Percentiles rank a stretch among this genome's conserved stretches.
Evolutionary conservation across 192 early-diverging fungal species (phyloP).

Genomic region (Phycomyces nitens): DNA sequence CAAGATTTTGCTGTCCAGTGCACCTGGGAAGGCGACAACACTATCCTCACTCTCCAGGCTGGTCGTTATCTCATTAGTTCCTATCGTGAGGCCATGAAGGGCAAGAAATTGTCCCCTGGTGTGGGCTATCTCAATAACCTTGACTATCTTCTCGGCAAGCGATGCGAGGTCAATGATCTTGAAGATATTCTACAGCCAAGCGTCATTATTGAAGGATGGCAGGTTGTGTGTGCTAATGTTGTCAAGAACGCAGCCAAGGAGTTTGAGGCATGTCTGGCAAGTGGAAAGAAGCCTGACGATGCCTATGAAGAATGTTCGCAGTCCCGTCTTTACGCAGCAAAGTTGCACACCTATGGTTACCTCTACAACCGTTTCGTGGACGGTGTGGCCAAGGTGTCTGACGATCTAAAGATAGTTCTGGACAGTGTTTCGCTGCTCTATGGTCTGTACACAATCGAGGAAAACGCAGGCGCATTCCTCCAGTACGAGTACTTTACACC

Average conservation of each 20-base stretch:
- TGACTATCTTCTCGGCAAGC: slow-evolving; percentile 40
- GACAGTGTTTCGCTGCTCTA: slow-evolving; percentile 74
- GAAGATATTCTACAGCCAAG: slow-evolving; percentile 54
- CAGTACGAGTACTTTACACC: slow-evolving; percentile 80
- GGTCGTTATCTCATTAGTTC: slow-evolving; percentile 81
- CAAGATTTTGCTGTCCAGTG: slow-evolving; percentile 88
- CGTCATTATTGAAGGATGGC: slow-evolving; percentile 74
- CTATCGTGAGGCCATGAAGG: slow-evolving; percentile 64
- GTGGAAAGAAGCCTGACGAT: slow-evolving; percentile 69
- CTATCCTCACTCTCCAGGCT: slow-evolving; percentile 85
- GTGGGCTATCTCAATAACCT: slow-evolving; percentile 72
- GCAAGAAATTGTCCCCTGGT: slow-evolving; percentile 75
- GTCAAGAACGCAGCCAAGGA: slow-evolving; percentile 78
- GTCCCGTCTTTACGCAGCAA: slow-evolving; percentile 75
- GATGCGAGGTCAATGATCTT: slow-evolving; percentile 47
- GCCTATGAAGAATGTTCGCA: slow-evolving; percentile 90
- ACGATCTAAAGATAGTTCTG: slow-evolving; percentile 58
- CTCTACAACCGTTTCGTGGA: slow-evolving; percentile 82
- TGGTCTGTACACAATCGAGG: slow-evolving; percentile 76
- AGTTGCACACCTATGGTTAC: slow-evolving; percentile 83
- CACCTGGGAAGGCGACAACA: slow-evolving; percentile 91
- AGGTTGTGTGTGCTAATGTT: slow-evolving; percentile 77
- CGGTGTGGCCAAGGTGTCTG: slow-evolving; percentile 64
- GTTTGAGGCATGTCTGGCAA: slow-evolving; percentile 63
- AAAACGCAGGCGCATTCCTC: slow-evolving; percentile 83